Conservation (phyloP, 2,329 filamentous ascomycete genomes). For the Rhynchosporium agropyri region DNA sequence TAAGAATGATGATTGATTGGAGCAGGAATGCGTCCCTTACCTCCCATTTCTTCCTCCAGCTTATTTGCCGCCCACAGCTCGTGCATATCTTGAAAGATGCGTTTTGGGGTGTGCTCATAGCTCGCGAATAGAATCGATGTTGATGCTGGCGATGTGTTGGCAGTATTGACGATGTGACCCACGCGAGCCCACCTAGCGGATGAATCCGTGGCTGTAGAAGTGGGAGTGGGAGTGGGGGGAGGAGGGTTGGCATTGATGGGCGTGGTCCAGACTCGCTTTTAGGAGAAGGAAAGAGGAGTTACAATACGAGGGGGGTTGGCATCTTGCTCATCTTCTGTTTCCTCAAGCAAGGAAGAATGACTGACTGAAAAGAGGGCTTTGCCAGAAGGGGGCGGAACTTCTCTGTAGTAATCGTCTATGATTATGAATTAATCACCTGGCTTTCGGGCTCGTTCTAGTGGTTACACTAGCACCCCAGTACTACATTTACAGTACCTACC, state of each 20-base stretch:
- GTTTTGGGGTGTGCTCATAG: conserved; percentile 19
- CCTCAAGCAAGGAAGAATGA: too few species aligned
- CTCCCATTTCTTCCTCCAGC: conserved; percentile 30
- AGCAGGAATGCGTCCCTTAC: conserved; percentile 3
- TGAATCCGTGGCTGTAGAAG: background rate
- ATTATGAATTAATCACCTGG: too few species aligned
- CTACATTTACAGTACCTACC: too few species aligned
- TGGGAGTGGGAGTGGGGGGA: background rate
- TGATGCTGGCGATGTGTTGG: conserved; percentile 15
- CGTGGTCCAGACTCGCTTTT: background rate
- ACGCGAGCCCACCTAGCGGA: background rate
- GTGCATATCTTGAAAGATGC: conserved; percentile 21
- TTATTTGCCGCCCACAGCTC: conserved; percentile 25
- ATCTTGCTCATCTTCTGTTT: too few species aligned
- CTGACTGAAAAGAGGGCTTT: too few species aligned
- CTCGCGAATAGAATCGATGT: conserved; percentile 8
- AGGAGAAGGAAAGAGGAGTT: conserved; percentile 7
- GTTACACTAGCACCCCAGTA: too few species aligned
- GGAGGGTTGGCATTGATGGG: background rate
- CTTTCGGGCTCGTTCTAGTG: too few species aligned
- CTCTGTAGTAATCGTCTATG: too few species aligned
- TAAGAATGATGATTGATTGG: background rate
- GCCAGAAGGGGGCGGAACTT: too few species aligned
- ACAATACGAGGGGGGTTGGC: too few species aligned
- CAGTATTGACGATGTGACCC: background rate